A percentile compares a stretch with the other conserved stretches of the same genome.
Evolutionary conservation across 2,329 filamentous ascomycete species (phyloP).

Genomic region (Huntiella savannae): DNA sequence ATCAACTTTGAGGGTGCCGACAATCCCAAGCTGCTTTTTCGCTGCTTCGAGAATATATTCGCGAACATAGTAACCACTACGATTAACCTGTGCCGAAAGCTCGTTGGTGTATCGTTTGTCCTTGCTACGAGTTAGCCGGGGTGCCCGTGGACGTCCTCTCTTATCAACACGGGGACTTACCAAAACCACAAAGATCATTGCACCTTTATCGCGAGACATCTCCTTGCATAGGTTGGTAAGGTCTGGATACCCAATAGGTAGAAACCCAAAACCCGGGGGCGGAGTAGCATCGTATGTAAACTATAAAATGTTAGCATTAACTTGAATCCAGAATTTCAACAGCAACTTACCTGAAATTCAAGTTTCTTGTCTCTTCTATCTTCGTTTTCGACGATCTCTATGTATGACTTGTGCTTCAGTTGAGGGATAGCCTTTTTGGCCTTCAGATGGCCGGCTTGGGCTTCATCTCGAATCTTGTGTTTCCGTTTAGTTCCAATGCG

Average conservation of each 20-base stretch:
- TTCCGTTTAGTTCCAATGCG: too few species aligned
- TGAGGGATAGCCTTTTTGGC: slow-evolving; percentile 24
- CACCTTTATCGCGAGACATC: slow-evolving; percentile 39
- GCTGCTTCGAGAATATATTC: slow-evolving; percentile 40
- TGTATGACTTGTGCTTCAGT: slow-evolving; percentile 40
- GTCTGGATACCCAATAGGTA: slow-evolving; percentile 42
- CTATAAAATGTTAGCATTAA: slow-evolving; percentile 20
- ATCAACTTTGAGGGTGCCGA: slow-evolving; percentile 23
- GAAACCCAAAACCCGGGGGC: slow-evolving; percentile 42
- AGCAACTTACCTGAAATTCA: slow-evolving; percentile 34
- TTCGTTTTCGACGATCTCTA: slow-evolving; percentile 44
- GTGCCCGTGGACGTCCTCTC: neutral
- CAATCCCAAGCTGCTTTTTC: slow-evolving; percentile 16
- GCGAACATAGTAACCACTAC: slow-evolving; percentile 41
- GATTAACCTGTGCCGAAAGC: slow-evolving; percentile 34
- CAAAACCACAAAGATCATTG: slow-evolving; percentile 48
- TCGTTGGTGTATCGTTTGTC: slow-evolving; percentile 19
- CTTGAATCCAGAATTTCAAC: neutral
- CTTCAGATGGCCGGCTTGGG: neutral
- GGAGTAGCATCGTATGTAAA: slow-evolving; percentile 31
- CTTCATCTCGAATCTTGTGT: too few species aligned
- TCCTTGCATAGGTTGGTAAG: slow-evolving; percentile 45
- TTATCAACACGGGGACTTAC: slow-evolving; percentile 22
- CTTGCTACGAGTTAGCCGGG: slow-evolving; percentile 13
- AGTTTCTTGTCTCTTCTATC: slow-evolving; percentile 42